Conservation (phyloP, 768 basidiomycete genomes). For the Kondoa malvinella region DNA sequence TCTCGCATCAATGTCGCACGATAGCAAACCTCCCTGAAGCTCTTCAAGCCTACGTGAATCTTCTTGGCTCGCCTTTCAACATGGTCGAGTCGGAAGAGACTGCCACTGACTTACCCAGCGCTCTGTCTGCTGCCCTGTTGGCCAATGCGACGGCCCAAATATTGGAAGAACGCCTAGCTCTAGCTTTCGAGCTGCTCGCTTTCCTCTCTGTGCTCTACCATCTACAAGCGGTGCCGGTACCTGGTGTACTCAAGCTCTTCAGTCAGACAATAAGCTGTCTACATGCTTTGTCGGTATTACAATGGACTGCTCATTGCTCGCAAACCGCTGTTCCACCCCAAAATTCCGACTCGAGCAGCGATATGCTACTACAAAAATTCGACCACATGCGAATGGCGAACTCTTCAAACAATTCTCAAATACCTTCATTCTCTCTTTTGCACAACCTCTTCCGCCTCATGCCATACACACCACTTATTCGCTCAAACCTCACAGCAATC, state of each 20-base stretch:
- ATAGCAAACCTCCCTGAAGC: conserved; percentile 7
- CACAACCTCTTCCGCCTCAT: not conserved
- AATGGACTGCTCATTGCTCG: not conserved
- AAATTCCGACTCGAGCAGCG: not conserved
- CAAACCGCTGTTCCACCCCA: not conserved
- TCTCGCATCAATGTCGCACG: not conserved
- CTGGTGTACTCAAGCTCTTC: not conserved
- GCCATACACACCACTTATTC: not conserved
- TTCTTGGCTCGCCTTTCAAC: not conserved
- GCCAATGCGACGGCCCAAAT: not conserved
- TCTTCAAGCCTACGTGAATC: not conserved
- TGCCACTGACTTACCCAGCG: not conserved
- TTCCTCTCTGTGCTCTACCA: not conserved
- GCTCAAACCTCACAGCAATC: not conserved
- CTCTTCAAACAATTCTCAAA: not conserved
- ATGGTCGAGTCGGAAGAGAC: not conserved
- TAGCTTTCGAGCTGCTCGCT: not conserved
- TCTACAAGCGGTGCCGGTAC: not conserved
- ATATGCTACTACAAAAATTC: not conserved
- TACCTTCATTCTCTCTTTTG: not conserved
- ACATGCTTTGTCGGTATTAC: not conserved
- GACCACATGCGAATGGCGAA: not conserved
- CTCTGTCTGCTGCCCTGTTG: not conserved
- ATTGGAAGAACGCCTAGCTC: not conserved
- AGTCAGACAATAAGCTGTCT: not conserved